Conservation (phyloP, 179 eudicot genomes). For the Silene coronaria region DNA sequence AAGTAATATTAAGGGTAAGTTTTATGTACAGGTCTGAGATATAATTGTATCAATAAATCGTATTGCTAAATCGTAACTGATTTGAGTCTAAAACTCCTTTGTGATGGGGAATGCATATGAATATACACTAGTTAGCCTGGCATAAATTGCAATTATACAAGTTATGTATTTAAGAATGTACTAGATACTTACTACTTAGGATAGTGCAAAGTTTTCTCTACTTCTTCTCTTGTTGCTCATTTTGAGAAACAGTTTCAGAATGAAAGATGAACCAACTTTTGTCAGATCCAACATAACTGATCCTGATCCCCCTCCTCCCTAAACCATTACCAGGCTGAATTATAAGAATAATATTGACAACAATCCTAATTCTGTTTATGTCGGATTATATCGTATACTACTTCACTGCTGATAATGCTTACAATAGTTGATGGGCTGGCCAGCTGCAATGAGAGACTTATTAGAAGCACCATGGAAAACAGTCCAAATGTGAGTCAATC, state of each 20-base stretch:
- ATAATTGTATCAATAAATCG: background rate
- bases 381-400: background rate
- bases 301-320: no score
- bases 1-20: slow-evolving; percentile 40
- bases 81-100: background rate
- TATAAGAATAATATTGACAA: background rate
- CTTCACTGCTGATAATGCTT: slow-evolving; percentile 13
- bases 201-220: background rate
- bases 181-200: background rate
- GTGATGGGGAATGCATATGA: background rate
- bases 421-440: slow-evolving; percentile 76
- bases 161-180: background rate
- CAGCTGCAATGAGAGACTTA: slow-evolving; percentile 55
- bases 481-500: slow-evolving; percentile 40
- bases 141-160: background rate
- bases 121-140: background rate
- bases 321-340: background rate
- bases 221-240: background rate
- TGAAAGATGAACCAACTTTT: background rate
- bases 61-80: background rate
- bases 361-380: background rate
- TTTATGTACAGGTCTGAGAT: background rate
- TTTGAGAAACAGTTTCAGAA: background rate
- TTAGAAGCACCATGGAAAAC: slow-evolving; percentile 34
- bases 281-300: background rate